A percentile compares a stretch with the other conserved stretches of the same genome.
Conservation (phyloP, 2,329 filamentous ascomycete genomes). For the Colletotrichum paranaense region DNA sequence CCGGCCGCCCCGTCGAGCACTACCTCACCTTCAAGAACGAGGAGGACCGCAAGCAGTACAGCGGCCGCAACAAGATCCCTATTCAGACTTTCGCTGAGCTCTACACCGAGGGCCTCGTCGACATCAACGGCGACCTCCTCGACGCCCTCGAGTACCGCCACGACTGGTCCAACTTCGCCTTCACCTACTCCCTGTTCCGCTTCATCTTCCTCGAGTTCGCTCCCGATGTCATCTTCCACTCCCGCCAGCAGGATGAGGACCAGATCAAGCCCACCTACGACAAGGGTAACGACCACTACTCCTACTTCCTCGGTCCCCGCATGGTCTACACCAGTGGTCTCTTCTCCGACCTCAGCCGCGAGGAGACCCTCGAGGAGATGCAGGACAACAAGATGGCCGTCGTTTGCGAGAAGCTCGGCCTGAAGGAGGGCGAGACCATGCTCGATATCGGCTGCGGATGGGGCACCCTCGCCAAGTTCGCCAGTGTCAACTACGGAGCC, state of each 20-base stretch:
- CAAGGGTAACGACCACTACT: constrained; percentile 97
- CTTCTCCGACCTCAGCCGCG: constrained; percentile 86
- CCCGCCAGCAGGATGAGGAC: constrained; percentile 94
- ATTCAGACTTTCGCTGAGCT: constrained; percentile 97
- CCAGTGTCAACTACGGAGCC: constrained; percentile 90
- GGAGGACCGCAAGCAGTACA: constrained; percentile 73
- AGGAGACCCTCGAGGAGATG: constrained; percentile 93
- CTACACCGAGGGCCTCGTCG: constrained; percentile 95
- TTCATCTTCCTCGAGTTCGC: constrained; percentile 90
- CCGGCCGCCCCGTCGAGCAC: constrained; percentile 88
- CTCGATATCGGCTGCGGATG: constrained; percentile 98
- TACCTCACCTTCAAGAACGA: constrained; percentile 86
- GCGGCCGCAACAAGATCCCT: constrained; percentile 83
- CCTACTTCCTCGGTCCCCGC: constrained; percentile 96
- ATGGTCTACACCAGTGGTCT: constrained; percentile 99
- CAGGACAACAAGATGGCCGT: constrained; percentile 97
- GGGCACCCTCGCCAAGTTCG: constrained; percentile 95
- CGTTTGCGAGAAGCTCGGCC: constrained; percentile 94
- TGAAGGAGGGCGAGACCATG: constrained; percentile 83
- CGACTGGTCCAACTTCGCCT: constrained; percentile 96
- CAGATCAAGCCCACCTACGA: constrained; percentile 98
- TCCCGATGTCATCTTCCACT: constrained; percentile 92
- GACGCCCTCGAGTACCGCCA: constrained; percentile 94
- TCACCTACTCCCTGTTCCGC: constrained; percentile 87
- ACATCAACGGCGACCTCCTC: constrained; percentile 93